A percentile compares a stretch with the other conserved stretches of the same genome.
phyloP scores from a whole-genome alignment of 345 rosid species.

The Citrus sp. region DNA sequence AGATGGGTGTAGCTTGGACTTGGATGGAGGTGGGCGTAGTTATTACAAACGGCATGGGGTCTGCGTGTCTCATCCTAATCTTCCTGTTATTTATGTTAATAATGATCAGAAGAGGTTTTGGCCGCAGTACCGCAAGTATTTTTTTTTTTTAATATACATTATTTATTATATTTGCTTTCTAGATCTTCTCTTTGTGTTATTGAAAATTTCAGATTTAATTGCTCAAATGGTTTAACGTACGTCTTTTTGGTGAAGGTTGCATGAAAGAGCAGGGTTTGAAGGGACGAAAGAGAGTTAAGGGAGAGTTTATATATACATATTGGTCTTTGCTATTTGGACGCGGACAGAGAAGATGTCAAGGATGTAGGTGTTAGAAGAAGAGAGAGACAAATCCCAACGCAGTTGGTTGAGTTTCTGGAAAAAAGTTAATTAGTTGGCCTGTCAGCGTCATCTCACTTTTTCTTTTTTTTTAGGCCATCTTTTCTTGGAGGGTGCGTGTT shows the following conservation, averaged over 20 bases:
- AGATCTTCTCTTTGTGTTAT: too few relatives aligned
- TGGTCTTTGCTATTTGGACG: too few relatives aligned
- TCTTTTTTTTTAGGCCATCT: not conserved
- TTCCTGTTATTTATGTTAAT: constrained; percentile 10
- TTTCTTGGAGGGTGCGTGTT: not conserved
- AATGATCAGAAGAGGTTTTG: constrained; percentile 18
- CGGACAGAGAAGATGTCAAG: too few relatives aligned
- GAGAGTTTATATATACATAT: not conserved
- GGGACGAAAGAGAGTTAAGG: constrained; percentile 25
- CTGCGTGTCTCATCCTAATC: constrained; percentile 19
- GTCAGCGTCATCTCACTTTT: too few relatives aligned
- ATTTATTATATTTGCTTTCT: too few relatives aligned
- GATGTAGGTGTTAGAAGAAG: too few relatives aligned
- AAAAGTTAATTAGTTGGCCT: too few relatives aligned
- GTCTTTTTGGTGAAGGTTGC: constrained; percentile 14
- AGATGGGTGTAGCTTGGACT: constrained; percentile 17
- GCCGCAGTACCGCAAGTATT: constrained; percentile 18
- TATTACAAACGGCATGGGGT: constrained; percentile 21
- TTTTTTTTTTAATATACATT: not conserved
- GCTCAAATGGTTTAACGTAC: too few relatives aligned
- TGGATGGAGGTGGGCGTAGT: not conserved
- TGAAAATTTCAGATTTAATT: too few relatives aligned
- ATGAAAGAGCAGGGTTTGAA: constrained; percentile 21
- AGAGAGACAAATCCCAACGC: too few relatives aligned
- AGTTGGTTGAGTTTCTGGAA: too few relatives aligned